Percentiles rank a stretch among this genome's conserved stretches.
Conservation (phyloP, 768 basidiomycete species). For the Heimioporus sp. region DNA sequence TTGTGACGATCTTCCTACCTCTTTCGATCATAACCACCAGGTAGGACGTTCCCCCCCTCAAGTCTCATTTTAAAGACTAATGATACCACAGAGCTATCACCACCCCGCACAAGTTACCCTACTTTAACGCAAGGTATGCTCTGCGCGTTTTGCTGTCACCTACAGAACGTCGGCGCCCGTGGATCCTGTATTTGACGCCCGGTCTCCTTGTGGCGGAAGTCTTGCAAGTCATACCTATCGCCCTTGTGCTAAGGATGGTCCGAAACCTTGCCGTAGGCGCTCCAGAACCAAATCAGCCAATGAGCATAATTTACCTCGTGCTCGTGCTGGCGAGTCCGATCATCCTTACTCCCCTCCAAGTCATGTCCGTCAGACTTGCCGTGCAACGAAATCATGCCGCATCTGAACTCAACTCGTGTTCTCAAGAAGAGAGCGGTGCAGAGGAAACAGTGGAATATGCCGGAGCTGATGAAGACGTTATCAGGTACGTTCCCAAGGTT, state of each 20-base stretch:
- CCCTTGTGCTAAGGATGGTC: constrained; percentile 41
- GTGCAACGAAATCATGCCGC: constrained; percentile 84
- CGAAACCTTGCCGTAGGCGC: constrained; percentile 57
- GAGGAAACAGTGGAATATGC: constrained; percentile 62
- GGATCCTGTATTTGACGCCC: constrained; percentile 79
- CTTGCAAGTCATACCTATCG: constrained; percentile 43
- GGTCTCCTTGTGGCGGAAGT: constrained; percentile 50
- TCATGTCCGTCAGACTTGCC: constrained; percentile 75
- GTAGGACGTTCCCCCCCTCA: constrained; percentile 36
- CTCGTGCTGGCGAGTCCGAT: constrained; percentile 55
- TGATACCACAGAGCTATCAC: constrained; percentile 64
- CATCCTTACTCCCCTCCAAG: constrained; percentile 74
- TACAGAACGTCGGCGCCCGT: constrained; percentile 75
- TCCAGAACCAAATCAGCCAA: constrained; percentile 29
- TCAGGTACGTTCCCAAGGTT: constrained; percentile 52
- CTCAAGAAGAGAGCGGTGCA: constrained; percentile 64
- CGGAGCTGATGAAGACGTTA: constrained; percentile 77
- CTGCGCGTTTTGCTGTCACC: constrained; percentile 75
- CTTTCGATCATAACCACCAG: constrained; percentile 74
- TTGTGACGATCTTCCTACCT: constrained; percentile 66
- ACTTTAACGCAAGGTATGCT: constrained; percentile 53
- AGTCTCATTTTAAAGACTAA: background rate
- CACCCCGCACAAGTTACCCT: constrained; percentile 75
- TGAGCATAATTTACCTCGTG: constrained; percentile 47
- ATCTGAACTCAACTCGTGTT: constrained; percentile 67